Evolutionary conservation across 768 basidiomycete genomes (phyloP).

Genomic region (Boletus edulis): DNA sequence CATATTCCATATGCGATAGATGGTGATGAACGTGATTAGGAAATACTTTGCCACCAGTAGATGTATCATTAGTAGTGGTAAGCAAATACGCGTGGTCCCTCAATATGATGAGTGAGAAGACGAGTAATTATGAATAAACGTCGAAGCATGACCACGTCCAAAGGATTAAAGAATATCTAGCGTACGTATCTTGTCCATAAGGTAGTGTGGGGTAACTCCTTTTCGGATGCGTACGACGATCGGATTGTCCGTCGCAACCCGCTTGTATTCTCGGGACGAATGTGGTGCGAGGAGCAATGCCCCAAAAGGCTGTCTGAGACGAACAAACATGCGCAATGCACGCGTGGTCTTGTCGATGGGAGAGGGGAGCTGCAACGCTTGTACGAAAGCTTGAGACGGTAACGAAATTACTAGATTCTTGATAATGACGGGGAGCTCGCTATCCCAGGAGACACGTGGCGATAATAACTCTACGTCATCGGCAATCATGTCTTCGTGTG

Average conservation of each 20-base stretch:
- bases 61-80: too few relatives aligned
- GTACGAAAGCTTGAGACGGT: not conserved
- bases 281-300: conserved; percentile 12
- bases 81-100: too few relatives aligned
- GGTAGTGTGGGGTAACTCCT: conserved; percentile 2
- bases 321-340: conserved; percentile 11
- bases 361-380: conserved; percentile 3
- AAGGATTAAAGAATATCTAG: conserved; percentile 12
- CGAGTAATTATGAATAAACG: too few relatives aligned
- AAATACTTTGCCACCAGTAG: too few relatives aligned
- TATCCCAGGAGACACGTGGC: not conserved
- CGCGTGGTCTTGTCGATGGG: conserved; percentile 15
- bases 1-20: too few relatives aligned
- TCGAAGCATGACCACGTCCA: not conserved
- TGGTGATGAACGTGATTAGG: too few relatives aligned
- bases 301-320: conserved; percentile 15
- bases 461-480: conserved; percentile 4
- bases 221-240: conserved; percentile 13
- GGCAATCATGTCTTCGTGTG: conserved; percentile 19
- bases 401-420: not conserved
- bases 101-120: too few relatives aligned
- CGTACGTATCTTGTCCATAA: conserved; percentile 13
- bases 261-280: conserved; percentile 12
- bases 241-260: conserved; percentile 16
- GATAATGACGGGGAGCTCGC: not conserved